Evolutionary conservation across 73 alveolate species (phyloP), one percentile per base, ranked within the genome.

Genomic region (Breviolum minutum): DNA sequence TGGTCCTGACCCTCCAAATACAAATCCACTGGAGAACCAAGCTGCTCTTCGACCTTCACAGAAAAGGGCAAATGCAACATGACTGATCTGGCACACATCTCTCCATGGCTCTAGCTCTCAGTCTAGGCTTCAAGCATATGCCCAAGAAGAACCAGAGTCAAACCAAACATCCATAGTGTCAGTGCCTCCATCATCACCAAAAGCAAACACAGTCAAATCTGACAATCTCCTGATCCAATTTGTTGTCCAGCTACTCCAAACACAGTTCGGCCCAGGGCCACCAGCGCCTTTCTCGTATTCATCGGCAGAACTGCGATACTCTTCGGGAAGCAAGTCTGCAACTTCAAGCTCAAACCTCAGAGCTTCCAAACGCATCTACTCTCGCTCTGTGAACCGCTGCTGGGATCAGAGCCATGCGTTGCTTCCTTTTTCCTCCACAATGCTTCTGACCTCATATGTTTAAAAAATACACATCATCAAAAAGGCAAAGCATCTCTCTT

Each of bases 91-190:
- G n/a, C 2, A 11, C 63, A 64, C 81, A 61, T 8, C 63, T 40
- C 54, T 40, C 54, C 54, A 10, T 24, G 20, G 60, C 22, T 11
- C 87, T 22, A n/a, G n/a, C n/a, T n/a, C n/a, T n/a, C n/a, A n/a
- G n/a, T n/a, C n/a, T n/a, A 27, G 82, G 90, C 29, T 32, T 70
- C 88, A 48, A 27, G 27, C 98, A 48, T 71, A 80, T 10, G 99
- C 99, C 99, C 99, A 95, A 10, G 99, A 95, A 30, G 95, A 82
- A 61, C 99, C 99, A 7, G 99, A 95, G 93, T 95, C 99, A 48
- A 95, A 95, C 99, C 99, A 95, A 20, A 95, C 99, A 26, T 95
- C 99, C 95, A 95, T 95, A 80, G 99, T 95, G 95, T 95, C 99
- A 16, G 88, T 95, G 66, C 99, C 99, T 77, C 54, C 54, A 32